A percentile compares a stretch with the other conserved stretches of the same genome.
phyloP scores from a whole-genome alignment of 2,329 filamentous ascomycete genomes.

The Colletotrichum melonis region DNA sequence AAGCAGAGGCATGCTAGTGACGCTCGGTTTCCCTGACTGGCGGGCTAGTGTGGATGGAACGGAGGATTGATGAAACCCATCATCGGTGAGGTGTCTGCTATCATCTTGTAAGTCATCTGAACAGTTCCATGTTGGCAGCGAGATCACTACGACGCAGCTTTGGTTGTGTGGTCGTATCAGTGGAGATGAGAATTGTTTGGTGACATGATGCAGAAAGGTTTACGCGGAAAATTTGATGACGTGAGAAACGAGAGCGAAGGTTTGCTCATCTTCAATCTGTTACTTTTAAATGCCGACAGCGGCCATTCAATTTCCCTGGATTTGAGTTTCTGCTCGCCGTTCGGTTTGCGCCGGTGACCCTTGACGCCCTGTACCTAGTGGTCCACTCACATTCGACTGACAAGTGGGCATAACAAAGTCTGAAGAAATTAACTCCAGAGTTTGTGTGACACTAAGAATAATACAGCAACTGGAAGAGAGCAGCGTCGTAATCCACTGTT shows the following conservation, averaged over 20 bases:
- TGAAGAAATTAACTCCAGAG: not conserved
- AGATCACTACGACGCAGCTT: not conserved
- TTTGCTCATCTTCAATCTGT: not conserved
- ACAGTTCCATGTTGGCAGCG: not conserved
- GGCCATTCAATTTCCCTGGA: not conserved
- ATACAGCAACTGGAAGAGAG: no score
- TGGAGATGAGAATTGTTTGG: not conserved
- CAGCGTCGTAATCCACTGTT: not conserved
- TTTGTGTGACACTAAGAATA: not conserved
- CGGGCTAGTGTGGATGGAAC: not conserved
- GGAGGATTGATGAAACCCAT: slow-evolving; percentile 1
- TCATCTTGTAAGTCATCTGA: not conserved
- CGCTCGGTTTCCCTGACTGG: not conserved
- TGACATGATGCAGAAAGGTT: not conserved
- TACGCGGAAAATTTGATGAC: not conserved
- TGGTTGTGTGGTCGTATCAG: not conserved
- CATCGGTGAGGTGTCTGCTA: not conserved
- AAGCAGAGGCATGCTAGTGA: not conserved
- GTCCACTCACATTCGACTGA: not conserved
- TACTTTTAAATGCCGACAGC: not conserved
- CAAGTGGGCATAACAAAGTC: not conserved
- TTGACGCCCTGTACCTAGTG: not conserved
- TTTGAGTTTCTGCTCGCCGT: not conserved
- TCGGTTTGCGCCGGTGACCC: not conserved
- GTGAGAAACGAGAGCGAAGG: not conserved